phyloP scores from a whole-genome alignment of 495 filamentous ascomycete genomes.

The Lophiostoma macrostomum region DNA sequence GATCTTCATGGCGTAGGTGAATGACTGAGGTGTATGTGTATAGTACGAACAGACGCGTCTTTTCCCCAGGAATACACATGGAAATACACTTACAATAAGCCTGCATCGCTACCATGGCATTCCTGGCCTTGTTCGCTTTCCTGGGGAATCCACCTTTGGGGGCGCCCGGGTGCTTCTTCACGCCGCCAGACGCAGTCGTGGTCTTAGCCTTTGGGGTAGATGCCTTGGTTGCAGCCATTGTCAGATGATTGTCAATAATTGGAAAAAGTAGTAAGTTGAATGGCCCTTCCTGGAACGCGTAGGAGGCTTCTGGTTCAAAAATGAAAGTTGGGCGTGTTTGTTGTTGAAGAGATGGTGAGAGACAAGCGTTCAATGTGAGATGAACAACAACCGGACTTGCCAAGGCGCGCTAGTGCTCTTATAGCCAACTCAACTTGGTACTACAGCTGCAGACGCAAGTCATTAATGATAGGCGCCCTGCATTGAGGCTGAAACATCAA shows the following conservation, averaged over 20 bases:
- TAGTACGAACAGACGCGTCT: slow-evolving; percentile 9
- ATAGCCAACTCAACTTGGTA: background rate
- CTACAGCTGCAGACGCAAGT: slow-evolving; percentile 9
- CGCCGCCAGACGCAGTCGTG: background rate
- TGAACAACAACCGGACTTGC: slow-evolving; percentile 6
- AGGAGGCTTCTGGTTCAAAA: no score
- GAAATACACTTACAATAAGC: slow-evolving; percentile 20
- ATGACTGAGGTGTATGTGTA: background rate
- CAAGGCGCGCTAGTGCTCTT: slow-evolving; percentile 11
- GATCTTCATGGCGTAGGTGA: background rate
- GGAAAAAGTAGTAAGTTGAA: background rate
- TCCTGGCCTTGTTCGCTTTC: slow-evolving; percentile 16
- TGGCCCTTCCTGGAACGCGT: background rate
- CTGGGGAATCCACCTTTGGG: slow-evolving; percentile 9
- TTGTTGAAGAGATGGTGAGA: background rate
- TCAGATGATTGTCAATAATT: slow-evolving; percentile 4
- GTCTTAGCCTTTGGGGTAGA: slow-evolving; percentile 20
- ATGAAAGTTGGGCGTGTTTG: slow-evolving; percentile 1
- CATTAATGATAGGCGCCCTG: slow-evolving; percentile 13
- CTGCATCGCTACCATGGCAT: slow-evolving; percentile 28
- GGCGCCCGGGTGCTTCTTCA: slow-evolving; percentile 8
- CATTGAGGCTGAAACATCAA: slow-evolving; percentile 28
- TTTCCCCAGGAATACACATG: background rate
- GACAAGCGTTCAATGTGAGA: background rate
- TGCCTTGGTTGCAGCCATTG: slow-evolving; percentile 24